phyloP scores from a whole-genome alignment of 164 flowering plant genomes.

The Aristolochia californica region DNA sequence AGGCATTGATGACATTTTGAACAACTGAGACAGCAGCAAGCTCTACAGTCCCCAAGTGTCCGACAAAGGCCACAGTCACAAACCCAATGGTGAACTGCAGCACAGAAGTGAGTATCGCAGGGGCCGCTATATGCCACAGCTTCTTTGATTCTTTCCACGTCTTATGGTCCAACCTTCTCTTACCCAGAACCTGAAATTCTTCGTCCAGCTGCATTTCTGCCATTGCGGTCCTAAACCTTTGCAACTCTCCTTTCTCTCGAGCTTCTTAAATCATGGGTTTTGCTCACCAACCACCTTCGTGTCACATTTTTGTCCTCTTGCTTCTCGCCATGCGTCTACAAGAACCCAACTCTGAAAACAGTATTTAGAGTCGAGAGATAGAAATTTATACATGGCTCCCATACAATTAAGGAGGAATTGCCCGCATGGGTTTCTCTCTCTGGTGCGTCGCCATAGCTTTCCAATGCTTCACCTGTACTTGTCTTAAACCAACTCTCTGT shows the following conservation, averaged over 20 bases:
- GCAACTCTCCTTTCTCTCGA: background rate
- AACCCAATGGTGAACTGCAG: conserved; percentile 29
- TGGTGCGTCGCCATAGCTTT: too few relatives aligned
- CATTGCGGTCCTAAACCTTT: background rate
- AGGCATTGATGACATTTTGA: conserved; percentile 36
- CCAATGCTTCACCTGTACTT: too few relatives aligned
- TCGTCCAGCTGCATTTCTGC: background rate
- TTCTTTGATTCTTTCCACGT: conserved; percentile 35
- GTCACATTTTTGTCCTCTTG: too few relatives aligned
- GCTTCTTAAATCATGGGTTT: background rate
- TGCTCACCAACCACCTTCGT: conserved; percentile 1
- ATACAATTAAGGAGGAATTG: too few relatives aligned
- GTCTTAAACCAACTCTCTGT: too few relatives aligned
- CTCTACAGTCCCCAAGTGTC: conserved; percentile 35
- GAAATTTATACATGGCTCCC: too few relatives aligned
- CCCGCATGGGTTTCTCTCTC: too few relatives aligned
- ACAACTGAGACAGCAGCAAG: conserved; percentile 37
- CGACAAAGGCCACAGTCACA: conserved; percentile 35
- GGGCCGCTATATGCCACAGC: conserved; percentile 40
- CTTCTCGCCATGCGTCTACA: too few relatives aligned
- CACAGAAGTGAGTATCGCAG: conserved; percentile 30
- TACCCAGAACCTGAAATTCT: background rate
- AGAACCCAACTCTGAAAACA: too few relatives aligned
- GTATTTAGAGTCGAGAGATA: too few relatives aligned
- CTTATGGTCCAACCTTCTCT: conserved; percentile 6